Conservation (phyloP, 2,329 filamentous ascomycete genomes). For the Fusarium sp. region DNA sequence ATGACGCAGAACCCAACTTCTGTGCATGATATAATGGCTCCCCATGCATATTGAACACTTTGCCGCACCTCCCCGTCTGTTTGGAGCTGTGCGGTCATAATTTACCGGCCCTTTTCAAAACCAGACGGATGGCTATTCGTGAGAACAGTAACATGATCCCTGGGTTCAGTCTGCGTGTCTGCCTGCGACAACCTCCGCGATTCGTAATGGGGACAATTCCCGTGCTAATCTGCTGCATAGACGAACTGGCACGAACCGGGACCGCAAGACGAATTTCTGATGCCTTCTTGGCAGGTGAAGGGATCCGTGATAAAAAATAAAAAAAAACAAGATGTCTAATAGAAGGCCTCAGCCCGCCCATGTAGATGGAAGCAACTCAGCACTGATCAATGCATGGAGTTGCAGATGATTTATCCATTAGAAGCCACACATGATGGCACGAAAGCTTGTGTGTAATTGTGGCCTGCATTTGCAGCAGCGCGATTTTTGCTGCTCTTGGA, state of each 20-base stretch:
- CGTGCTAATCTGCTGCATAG: conserved; percentile 1
- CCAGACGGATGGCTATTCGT: neutral
- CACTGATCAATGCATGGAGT: neutral
- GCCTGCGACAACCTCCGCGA: neutral
- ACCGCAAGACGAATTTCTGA: neutral
- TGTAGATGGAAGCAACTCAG: neutral
- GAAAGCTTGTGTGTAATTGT: conserved; percentile 2
- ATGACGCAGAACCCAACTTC: neutral
- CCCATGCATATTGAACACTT: neutral
- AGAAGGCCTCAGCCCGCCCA: neutral
- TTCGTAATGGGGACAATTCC: neutral
- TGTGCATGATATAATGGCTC: neutral
- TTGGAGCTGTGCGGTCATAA: conserved; percentile 10
- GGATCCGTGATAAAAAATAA: conserved; percentile 2
- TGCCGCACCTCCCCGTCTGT: conserved; percentile 1
- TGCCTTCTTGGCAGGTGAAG: neutral
- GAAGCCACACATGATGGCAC: neutral
- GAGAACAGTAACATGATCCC: neutral
- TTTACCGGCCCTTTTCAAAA: conserved; percentile 3
- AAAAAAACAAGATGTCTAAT: conserved; percentile 3
- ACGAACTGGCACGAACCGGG: neutral
- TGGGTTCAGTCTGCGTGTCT: neutral
- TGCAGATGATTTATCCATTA: neutral
- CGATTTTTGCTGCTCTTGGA: conserved; percentile 6
- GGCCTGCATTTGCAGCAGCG: conserved; percentile 18